Percentiles rank a stretch among this genome's conserved stretches.
Evolutionary conservation across 2,329 filamentous ascomycete species (phyloP).

Genomic region (Blastomyces emzantsi): DNA sequence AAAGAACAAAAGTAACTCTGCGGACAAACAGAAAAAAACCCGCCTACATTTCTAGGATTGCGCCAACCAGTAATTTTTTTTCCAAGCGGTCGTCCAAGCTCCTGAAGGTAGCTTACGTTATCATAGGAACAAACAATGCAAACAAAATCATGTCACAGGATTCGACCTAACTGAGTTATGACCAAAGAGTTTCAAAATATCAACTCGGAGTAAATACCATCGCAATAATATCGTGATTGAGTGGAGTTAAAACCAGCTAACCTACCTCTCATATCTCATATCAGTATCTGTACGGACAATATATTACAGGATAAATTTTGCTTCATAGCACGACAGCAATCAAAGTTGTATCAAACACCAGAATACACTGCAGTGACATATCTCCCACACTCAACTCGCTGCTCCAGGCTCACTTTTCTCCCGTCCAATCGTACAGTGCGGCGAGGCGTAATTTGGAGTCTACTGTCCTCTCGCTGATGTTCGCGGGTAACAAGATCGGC

Average conservation of each 20-base stretch:
- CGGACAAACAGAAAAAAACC: neutral
- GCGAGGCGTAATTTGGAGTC: conserved; percentile 72
- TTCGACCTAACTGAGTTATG: neutral
- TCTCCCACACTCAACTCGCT: conserved; percentile 78
- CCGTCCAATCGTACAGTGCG: conserved; percentile 61
- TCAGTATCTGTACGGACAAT: neutral
- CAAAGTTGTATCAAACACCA: conserved; percentile 33
- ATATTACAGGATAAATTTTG: conserved; percentile 8
- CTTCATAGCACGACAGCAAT: neutral
- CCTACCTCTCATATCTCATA: conserved; percentile 1
- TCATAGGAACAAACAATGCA: neutral
- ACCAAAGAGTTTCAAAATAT: neutral
- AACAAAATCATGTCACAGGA: no score
- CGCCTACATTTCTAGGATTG: neutral
- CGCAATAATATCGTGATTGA: neutral
- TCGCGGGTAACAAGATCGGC: conserved; percentile 52
- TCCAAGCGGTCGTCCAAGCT: conserved; percentile 32
- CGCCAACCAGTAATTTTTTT: neutral
- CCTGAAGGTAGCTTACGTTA: conserved; percentile 12
- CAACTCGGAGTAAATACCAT: neutral
- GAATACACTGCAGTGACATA: conserved; percentile 79
- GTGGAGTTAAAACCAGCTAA: neutral
- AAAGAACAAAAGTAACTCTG: neutral
- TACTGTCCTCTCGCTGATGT: conserved; percentile 57
- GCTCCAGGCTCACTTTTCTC: conserved; percentile 66